A percentile compares a stretch with the other conserved stretches of the same genome.
Conservation (phyloP, 148 eudicot genomes). For the Chenopodium quinoa region DNA sequence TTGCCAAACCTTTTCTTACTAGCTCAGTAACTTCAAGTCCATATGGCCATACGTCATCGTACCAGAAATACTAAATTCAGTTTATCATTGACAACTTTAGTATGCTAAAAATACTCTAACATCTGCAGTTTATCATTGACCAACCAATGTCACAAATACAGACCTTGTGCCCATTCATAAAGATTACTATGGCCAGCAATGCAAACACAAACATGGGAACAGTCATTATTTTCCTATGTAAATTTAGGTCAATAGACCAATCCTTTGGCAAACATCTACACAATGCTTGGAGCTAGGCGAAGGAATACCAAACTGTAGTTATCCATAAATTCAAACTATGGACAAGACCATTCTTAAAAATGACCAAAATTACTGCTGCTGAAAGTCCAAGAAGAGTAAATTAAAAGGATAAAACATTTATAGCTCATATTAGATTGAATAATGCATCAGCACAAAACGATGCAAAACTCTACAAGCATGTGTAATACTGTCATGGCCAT, state of each 20-base stretch:
- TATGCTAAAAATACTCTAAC: neutral
- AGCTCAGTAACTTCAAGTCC: neutral
- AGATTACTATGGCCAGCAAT: neutral
- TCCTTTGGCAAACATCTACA: neutral
- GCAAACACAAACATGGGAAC: neutral
- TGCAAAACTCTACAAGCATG: slow-evolving; percentile 3
- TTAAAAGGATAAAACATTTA: neutral
- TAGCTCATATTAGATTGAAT: neutral
- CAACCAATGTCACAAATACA: neutral
- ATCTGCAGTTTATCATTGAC: neutral
- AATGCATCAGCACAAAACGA: neutral
- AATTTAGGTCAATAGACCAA: neutral
- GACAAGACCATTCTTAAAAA: neutral
- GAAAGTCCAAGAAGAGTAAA: neutral
- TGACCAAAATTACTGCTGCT: neutral
- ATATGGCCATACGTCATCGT: too few species aligned
- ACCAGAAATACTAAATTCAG: too few species aligned
- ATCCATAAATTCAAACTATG: neutral
- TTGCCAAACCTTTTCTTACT: neutral
- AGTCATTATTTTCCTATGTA: too few species aligned
- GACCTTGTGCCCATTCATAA: neutral
- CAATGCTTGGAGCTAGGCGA: neutral
- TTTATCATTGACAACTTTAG: too few species aligned
- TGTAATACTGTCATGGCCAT: neutral
- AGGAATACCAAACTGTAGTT: neutral